Evolutionary conservation across 768 basidiomycete species (phyloP).

Genomic region (Serendipita sp.): DNA sequence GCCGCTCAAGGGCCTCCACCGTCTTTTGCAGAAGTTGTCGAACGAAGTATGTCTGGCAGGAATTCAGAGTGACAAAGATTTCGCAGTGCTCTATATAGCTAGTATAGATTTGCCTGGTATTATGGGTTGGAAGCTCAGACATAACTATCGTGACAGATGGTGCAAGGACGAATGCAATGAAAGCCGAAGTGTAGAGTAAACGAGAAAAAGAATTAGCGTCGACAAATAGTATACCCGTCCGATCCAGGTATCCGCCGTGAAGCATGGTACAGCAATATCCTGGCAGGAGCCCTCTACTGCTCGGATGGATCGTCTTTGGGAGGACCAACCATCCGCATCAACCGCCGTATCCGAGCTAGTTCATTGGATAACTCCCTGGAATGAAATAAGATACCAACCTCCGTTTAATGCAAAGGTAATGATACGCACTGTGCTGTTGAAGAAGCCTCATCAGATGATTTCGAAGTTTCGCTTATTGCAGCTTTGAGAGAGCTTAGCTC

Average conservation of each 20-base stretch:
- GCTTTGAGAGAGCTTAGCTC: conserved; percentile 28
- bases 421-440: conserved; percentile 45
- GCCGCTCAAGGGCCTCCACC: background rate
- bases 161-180: no score
- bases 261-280: no score
- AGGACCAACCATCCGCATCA: conserved; percentile 34
- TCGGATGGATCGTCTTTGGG: background rate
- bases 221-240: no score
- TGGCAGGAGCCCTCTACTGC: no score
- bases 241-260: no score
- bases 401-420: background rate
- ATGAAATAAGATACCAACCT: conserved; percentile 11
- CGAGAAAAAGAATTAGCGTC: no score
- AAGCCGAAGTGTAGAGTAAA: no score
- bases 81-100: background rate
- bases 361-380: conserved; percentile 44
- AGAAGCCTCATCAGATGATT: conserved; percentile 40
- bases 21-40: background rate
- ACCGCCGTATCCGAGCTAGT: conserved; percentile 49
- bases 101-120: no score
- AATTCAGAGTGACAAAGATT: background rate
- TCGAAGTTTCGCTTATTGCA: conserved; percentile 32
- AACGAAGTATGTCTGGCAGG: background rate
- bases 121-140: no score
- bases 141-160: no score